These are phyloP conservation scores for Diplotaxis tenuifolia DNA, from an alignment of 345 rosid genomes.

Conservation along the genomic window DNA sequence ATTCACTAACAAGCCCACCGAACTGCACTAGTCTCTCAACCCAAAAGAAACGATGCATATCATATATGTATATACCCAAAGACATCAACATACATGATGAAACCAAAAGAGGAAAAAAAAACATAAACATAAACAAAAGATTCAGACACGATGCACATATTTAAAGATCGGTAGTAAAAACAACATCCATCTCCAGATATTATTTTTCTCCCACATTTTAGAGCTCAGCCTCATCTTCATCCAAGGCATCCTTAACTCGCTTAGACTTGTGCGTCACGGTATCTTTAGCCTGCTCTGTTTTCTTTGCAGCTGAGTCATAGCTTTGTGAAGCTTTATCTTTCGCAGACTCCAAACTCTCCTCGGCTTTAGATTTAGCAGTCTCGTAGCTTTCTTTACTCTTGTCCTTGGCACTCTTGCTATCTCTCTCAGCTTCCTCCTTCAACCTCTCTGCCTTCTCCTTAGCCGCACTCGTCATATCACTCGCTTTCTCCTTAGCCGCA, in stretches of 20 bases:
- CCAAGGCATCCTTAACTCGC: slow-evolving; percentile 28
- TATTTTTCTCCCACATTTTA: neutral
- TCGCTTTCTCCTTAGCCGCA: slow-evolving; percentile 33
- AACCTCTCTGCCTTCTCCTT: slow-evolving; percentile 32
- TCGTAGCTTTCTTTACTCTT: slow-evolving; percentile 35
- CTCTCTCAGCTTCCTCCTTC: slow-evolving; percentile 30
- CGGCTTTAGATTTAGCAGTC: slow-evolving; percentile 19
- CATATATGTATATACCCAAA: neutral
- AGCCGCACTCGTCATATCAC: slow-evolving; percentile 27
- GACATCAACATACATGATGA: neutral
- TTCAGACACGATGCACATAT: neutral
- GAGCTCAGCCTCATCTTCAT: slow-evolving; percentile 36
- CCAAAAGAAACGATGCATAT: neutral
- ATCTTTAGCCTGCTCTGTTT: slow-evolving; percentile 35
- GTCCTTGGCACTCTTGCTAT: slow-evolving; percentile 19
- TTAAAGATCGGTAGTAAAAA: neutral
- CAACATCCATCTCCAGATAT: neutral
- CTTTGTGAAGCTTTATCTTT: slow-evolving; percentile 32
- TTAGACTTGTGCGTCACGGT: slow-evolving; percentile 27
- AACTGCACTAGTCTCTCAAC: neutral
- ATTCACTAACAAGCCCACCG: neutral
- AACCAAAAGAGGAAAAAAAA: neutral
- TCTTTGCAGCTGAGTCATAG: slow-evolving; percentile 27
- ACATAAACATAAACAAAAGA: neutral
- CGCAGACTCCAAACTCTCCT: slow-evolving; percentile 26